These are phyloP conservation scores for Liquidambar formosana DNA, from an alignment of 164 flowering plant genomes.

Conservation along the genomic window DNA sequence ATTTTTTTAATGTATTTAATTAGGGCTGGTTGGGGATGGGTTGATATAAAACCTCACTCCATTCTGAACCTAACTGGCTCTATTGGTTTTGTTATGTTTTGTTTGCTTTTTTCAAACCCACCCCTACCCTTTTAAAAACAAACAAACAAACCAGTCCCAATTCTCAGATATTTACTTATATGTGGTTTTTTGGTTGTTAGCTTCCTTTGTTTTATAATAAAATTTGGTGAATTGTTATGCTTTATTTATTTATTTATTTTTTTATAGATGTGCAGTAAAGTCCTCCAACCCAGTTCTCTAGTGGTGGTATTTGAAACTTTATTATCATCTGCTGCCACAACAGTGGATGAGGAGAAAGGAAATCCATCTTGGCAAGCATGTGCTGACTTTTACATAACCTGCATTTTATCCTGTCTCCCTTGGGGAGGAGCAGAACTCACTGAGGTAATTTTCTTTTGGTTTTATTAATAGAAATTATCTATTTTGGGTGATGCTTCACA, in stretches of 20 bases:
- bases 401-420: constrained; percentile 91
- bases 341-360: constrained; percentile 94
- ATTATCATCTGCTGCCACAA: constrained; percentile 91
- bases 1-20: too few species aligned
- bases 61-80: too few species aligned
- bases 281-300: constrained; percentile 73
- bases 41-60: too few species aligned
- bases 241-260: too few species aligned
- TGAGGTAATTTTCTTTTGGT: constrained; percentile 56
- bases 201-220: not conserved
- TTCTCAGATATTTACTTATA: too few species aligned
- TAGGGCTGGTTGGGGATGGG: too few species aligned
- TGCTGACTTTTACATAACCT: constrained; percentile 86
- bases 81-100: too few species aligned
- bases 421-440: constrained; percentile 94
- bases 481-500: not conserved
- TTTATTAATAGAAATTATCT: not conserved
- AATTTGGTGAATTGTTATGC: constrained; percentile 2
- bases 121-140: too few species aligned
- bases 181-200: too few species aligned
- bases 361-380: constrained; percentile 98
- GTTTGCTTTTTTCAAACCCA: too few species aligned
- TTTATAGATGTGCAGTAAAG: constrained; percentile 88
- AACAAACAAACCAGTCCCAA: too few species aligned
- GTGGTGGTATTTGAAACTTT: constrained; percentile 80